phyloP scores from a whole-genome alignment of 129 eudicot species.

The Solidago caesia region DNA sequence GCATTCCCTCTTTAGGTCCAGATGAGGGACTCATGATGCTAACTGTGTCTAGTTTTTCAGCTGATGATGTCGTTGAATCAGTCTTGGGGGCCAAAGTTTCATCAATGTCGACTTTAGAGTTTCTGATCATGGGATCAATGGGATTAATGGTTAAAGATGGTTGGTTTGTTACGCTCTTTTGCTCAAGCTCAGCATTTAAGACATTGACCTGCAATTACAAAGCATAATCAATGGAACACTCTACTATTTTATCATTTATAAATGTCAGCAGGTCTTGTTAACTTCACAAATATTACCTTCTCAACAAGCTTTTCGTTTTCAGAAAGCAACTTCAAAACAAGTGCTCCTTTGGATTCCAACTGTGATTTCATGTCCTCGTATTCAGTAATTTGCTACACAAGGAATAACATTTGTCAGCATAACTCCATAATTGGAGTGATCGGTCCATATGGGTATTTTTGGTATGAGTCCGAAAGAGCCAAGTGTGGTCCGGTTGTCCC shows the following conservation, averaged over 20 bases:
- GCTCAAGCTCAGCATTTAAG: conserved; percentile 54
- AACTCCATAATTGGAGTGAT: not conserved
- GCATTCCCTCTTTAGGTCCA: conserved; percentile 30
- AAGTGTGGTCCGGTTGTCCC: too few relatives aligned
- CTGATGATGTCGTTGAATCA: conserved; percentile 26
- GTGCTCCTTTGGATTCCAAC: conserved; percentile 51
- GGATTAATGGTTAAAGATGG: conserved; percentile 26
- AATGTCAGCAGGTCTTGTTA: not conserved
- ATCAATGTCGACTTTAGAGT: conserved; percentile 16
- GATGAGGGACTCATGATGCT: conserved; percentile 21
- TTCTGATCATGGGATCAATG: conserved; percentile 18
- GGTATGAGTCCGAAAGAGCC: too few relatives aligned
- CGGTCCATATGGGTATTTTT: too few relatives aligned
- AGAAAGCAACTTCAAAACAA: conserved; percentile 59
- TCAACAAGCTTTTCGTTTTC: conserved; percentile 71
- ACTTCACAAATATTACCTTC: conserved; percentile 48
- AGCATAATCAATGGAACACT: conserved; percentile 15
- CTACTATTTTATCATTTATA: not conserved
- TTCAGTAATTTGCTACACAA: conserved; percentile 40
- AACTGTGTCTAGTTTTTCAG: conserved; percentile 19
- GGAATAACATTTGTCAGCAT: not conserved
- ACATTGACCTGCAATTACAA: conserved; percentile 48
- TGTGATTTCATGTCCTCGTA: conserved; percentile 41
- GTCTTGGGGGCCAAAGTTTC: conserved; percentile 24
- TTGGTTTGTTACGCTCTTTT: conserved; percentile 24